Evolutionary conservation across 2,329 filamentous ascomycete species (phyloP).

Genomic region (Stylonectria norvegica): DNA sequence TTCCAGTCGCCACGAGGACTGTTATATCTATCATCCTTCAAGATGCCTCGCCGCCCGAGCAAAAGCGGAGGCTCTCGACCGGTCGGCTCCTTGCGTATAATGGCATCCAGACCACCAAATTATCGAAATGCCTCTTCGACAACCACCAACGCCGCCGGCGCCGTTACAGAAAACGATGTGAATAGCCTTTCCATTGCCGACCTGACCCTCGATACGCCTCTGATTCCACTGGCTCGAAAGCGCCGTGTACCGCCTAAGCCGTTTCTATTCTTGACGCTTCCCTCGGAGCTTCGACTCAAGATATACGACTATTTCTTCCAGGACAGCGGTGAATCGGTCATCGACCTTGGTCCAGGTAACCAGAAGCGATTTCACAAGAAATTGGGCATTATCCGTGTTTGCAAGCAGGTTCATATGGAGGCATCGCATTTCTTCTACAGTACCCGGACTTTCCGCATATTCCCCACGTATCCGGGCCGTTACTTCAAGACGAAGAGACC

Average conservation of each 20-base stretch:
- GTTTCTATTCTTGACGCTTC: constrained; percentile 65
- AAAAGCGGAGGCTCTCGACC: constrained; percentile 17
- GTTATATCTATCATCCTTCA: too few species aligned
- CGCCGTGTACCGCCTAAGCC: constrained; percentile 37
- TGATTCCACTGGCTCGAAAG: constrained; percentile 31
- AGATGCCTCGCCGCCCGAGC: constrained; percentile 24
- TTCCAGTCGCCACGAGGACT: too few species aligned
- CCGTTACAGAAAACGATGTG: constrained; percentile 41
- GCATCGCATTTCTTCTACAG: constrained; percentile 65
- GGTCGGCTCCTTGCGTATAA: constrained; percentile 18
- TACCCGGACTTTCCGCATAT: constrained; percentile 60
- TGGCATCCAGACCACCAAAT: constrained; percentile 9
- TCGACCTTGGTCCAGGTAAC: constrained; percentile 67
- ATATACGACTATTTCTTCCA: constrained; percentile 65
- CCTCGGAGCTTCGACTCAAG: constrained; percentile 65
- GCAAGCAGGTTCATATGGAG: constrained; percentile 59
- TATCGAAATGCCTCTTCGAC: constrained; percentile 30
- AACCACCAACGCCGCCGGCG: constrained; percentile 29
- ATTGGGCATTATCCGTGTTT: constrained; percentile 59
- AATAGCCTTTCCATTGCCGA: constrained; percentile 40
- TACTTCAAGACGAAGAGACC: constrained; percentile 73
- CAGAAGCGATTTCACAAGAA: constrained; percentile 58
- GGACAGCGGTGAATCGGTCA: constrained; percentile 46
- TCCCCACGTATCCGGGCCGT: constrained; percentile 60
- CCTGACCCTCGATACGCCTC: constrained; percentile 41